Evolutionary conservation across 805 yeast genomes (phyloP), one percentile per base, ranked within the genome.

Genomic region (Teunomyces cretensis): DNA sequence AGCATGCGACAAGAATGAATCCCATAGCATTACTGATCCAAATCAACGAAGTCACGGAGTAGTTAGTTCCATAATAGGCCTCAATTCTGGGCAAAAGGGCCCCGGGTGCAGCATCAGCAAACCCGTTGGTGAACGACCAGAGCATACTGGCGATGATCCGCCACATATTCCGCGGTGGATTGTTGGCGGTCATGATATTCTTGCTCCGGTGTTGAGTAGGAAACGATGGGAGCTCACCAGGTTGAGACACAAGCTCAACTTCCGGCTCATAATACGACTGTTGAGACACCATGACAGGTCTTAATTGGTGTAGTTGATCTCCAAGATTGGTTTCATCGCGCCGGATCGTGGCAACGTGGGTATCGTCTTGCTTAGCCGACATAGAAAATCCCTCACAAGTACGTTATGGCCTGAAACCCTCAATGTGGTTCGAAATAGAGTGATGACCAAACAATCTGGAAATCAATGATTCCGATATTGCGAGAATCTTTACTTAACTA

Each of bases 11-110:
- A 2, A 70, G 22, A 8, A 81, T 71, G 54, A 67, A 81, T 1
- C 86, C 86, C n/a, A 72, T 41, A 0, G 85, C 83, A 55, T 72
- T 78, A 28, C 79, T 68, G 48, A 81, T 59, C 85, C 86, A 81
- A 41, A 81, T 72, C 44, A 77, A 54, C 2, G 86, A 79, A 2
- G 79, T 83, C n/a, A 76, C 53, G 2, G 82, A 69, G 53, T 81
- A 81, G 14, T 64, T 64, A 43, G 81, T 67, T 30, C 55, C 43
- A 54, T 79, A 81, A 54, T 73, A 68, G 4, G 44, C 56, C 51
- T 81, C 85, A 32, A 81, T 76, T 35, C 65, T 62, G 5, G 83
- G 84, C 42, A 81, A 60, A n/a, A 81, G 58, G 0, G 84, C 82
- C 47, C 86, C 86, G 1, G 82, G 77, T 11, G 81, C 78, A 46